These are phyloP conservation scores for Kingdonia uniflora DNA, from an alignment of 164 flowering plant genomes.

Conservation along the genomic window DNA sequence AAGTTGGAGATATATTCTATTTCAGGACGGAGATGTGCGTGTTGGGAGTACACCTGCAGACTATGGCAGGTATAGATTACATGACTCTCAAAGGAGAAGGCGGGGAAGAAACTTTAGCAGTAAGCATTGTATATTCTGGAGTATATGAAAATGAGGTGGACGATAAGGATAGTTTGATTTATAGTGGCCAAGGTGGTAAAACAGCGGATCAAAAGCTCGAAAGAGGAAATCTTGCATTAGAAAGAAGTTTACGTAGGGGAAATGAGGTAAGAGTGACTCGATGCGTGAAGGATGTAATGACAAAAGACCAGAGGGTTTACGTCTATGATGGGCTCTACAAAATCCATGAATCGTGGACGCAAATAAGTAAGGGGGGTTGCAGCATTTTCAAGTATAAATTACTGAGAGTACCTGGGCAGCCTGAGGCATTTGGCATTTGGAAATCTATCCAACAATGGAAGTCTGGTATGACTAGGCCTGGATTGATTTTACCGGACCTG, in stretches of 20 bases:
- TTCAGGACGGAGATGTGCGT: constrained; percentile 45
- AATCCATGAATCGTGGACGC: constrained; percentile 43
- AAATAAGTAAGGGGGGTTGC: constrained; percentile 37
- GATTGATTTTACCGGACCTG: constrained; percentile 33
- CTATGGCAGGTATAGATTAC: constrained; percentile 54
- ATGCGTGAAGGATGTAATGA: constrained; percentile 27
- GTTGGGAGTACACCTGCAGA: constrained; percentile 44
- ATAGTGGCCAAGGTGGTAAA: constrained; percentile 53
- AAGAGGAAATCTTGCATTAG: constrained; percentile 56
- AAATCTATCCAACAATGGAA: constrained; percentile 39
- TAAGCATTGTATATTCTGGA: constrained; percentile 52
- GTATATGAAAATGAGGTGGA: constrained; percentile 40
- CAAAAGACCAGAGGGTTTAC: constrained; percentile 25
- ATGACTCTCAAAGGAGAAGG: constrained; percentile 17
- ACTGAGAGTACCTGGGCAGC: constrained; percentile 39
- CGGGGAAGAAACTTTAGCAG: constrained; percentile 40
- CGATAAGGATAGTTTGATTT: constrained; percentile 34
- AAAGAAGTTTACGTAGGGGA: constrained; percentile 31
- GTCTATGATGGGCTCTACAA: constrained; percentile 51
- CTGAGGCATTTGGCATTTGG: constrained; percentile 34
- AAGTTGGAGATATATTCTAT: constrained; percentile 49
- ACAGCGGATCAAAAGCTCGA: constrained; percentile 43
- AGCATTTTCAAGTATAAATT: constrained; percentile 41
- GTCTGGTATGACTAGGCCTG: constrained; percentile 20
- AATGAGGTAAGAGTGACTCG: constrained; percentile 47